A percentile compares a stretch with the other conserved stretches of the same genome.
Conservation (phyloP, 108 stramenopile species). For the Skeletonema marinoi region DNA sequence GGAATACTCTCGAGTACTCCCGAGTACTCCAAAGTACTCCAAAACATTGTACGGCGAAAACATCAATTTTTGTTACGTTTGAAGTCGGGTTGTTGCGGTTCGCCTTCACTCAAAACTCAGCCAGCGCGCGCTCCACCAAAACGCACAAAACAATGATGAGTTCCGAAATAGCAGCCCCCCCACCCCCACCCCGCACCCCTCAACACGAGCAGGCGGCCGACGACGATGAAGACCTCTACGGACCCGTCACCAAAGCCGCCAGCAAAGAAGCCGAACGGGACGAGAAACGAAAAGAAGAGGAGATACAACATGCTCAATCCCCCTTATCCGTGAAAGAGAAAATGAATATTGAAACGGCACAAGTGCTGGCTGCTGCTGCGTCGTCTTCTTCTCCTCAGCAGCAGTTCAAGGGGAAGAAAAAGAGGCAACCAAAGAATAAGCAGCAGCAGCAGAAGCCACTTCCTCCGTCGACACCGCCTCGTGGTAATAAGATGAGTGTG, state of each 20-base stretch:
- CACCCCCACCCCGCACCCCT: not conserved
- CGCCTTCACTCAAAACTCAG: not conserved
- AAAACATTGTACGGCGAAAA: no score
- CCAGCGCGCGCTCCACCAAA: no score
- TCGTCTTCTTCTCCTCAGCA: not conserved
- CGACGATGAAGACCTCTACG: slow-evolving; percentile 5
- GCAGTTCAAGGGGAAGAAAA: not conserved
- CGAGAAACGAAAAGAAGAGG: not conserved
- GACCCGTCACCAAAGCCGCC: slow-evolving; percentile 40
- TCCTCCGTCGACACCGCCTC: not conserved
- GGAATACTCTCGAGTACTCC: no score
- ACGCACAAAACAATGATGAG: not conserved
- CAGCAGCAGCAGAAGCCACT: not conserved
- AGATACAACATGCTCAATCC: slow-evolving; percentile 4
- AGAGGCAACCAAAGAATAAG: not conserved
- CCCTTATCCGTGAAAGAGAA: not conserved
- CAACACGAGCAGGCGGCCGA: not conserved
- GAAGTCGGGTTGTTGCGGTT: no score
- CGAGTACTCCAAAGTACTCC: no score
- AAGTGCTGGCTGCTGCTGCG: slow-evolving; percentile 8
- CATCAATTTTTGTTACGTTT: no score
- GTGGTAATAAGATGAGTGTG: slow-evolving; percentile 5
- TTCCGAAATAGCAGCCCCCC: not conserved
- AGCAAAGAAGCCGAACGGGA: not conserved
- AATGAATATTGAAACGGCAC: slow-evolving; percentile 24